phyloP scores from a whole-genome alignment of 129 eudicot species.

The Tagetes erecta region DNA sequence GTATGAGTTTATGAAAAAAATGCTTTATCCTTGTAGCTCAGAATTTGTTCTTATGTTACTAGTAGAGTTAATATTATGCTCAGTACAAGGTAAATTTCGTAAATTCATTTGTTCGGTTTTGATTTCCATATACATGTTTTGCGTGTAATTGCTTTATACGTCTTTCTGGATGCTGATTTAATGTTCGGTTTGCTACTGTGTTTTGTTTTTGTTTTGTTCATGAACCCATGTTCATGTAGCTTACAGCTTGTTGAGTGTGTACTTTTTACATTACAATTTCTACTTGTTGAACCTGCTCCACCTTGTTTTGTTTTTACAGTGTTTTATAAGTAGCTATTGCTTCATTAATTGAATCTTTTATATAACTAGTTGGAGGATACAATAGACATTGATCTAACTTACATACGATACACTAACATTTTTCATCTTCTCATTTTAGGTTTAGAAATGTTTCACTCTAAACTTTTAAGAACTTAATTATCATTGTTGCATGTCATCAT shows the following conservation, averaged over 20 bases:
- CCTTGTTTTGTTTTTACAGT: not conserved
- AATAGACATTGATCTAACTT: not conserved
- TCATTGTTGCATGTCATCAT: too few relatives aligned
- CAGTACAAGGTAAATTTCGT: constrained; percentile 10
- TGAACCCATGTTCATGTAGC: not conserved
- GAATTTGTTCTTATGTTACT: constrained; percentile 26
- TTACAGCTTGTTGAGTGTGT: not conserved
- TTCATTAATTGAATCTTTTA: not conserved
- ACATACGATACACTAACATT: too few relatives aligned
- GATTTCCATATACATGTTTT: not conserved
- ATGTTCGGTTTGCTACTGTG: not conserved
- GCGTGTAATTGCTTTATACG: not conserved
- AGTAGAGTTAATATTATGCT: constrained; percentile 29
- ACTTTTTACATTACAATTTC: constrained; percentile 2
- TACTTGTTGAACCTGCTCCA: not conserved
- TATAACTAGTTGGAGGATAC: not conserved
- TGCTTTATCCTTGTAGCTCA: constrained; percentile 27
- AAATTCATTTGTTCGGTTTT: not conserved
- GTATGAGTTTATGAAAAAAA: constrained; percentile 24
- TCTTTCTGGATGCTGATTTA: not conserved
- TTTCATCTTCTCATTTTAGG: too few relatives aligned
- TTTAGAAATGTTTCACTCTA: too few relatives aligned
- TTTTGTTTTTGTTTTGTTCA: not conserved
- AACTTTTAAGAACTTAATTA: too few relatives aligned
- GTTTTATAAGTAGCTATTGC: not conserved